Conservation (phyloP, 176 grass and related monocot species). For the Otatea glauca region DNA sequence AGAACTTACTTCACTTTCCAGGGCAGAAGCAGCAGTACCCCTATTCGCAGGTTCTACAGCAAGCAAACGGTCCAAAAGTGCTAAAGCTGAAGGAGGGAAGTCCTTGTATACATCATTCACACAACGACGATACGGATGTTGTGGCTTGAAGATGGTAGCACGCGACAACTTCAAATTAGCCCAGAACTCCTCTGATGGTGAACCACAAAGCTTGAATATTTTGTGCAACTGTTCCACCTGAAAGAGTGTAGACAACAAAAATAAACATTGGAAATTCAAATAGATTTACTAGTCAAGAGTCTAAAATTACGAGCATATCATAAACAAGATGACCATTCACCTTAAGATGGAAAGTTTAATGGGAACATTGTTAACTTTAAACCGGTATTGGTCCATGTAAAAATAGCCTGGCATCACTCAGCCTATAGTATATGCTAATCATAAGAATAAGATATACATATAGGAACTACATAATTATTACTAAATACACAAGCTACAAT, state of each 20-base stretch:
- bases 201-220: constrained; percentile 96
- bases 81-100: constrained; percentile 74
- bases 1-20: constrained; percentile 80
- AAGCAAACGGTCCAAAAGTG: constrained; percentile 82
- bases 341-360: constrained; percentile 14
- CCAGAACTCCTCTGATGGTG: constrained; percentile 92
- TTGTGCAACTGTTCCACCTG: constrained; percentile 97
- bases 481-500: not conserved
- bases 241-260: constrained; percentile 11
- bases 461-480: not conserved
- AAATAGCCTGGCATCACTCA: constrained; percentile 26
- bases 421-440: not conserved
- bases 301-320: not conserved
- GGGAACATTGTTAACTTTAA: not conserved
- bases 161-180: constrained; percentile 73
- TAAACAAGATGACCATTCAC: constrained; percentile 25
- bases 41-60: constrained; percentile 81
- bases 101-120: constrained; percentile 81
- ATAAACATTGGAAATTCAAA: not conserved
- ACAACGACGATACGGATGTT: constrained; percentile 72
- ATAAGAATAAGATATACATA: constrained; percentile 23
- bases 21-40: constrained; percentile 77
- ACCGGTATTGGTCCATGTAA: constrained; percentile 7
- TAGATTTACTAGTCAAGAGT: constrained; percentile 6
- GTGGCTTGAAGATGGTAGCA: constrained; percentile 83